Base-by-base conservation (phyloP, 208 protist species). In the Perkinsela sp. region DNA sequence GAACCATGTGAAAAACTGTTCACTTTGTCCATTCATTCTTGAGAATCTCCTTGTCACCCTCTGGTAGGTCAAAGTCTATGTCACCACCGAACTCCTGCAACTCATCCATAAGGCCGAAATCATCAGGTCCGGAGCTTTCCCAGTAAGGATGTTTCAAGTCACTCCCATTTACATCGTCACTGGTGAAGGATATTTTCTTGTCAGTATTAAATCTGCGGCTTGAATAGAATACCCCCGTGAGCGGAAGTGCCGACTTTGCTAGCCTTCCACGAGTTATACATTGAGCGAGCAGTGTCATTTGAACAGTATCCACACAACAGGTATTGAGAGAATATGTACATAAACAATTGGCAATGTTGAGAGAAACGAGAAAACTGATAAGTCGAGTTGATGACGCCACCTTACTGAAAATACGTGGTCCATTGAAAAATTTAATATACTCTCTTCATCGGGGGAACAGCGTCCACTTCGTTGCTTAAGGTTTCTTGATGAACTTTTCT, bases 401-500 rank as follows among this genome's bases (percentile, higher is more conserved):
- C n/a, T n/a, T n/a, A n/a, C n/a, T n/a, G n/a, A n/a, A n/a, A n/a
- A n/a, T n/a, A n/a, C n/a, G n/a, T n/a, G n/a, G n/a, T n/a, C n/a
- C 16, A 70, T 28, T 67, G 32, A 32, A 28, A 28, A 32, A 70
- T 57, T 75, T 92, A 93, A 76, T 93, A 93, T n/a, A 92, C 86
- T 70, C 89, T 78, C 75, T 92, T 92, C 72, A 83, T 80, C 48
- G 89, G 89, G 28, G 83, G 80, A 68, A 93, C 78, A 32, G 69
- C 73, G 67, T 90, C 78, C 13, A 92, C 69, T 75, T 96, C 92
- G 73, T 79, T 91, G 68, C 88, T 93, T 29, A 96, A 73, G 72
- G 82, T 93, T 67, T 93, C 77, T 30, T 76, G 78, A 71, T 94
- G 86, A 48, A 96, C 94, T 1, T 85, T 80, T 71, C 93, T 82